phyloP scores from a whole-genome alignment of 2,329 filamentous ascomycete genomes.

The Onygenales sp. region DNA sequence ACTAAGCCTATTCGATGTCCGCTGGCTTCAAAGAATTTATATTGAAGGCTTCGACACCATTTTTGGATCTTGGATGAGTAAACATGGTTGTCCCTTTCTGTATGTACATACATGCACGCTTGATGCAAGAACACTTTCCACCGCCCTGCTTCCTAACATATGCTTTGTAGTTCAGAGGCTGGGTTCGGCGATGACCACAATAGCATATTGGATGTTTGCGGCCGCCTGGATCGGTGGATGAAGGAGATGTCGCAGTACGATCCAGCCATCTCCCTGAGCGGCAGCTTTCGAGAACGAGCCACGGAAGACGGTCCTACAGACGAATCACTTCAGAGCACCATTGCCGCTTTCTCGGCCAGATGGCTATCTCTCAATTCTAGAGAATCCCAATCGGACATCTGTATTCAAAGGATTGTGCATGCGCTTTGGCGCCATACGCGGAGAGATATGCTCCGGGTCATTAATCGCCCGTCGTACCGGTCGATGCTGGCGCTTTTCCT shows the following conservation, averaged over 20 bases:
- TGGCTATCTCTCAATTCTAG: conserved; percentile 18
- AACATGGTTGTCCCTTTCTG: conserved; percentile 35
- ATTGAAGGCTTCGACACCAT: conserved; percentile 29
- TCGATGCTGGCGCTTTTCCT: conserved; percentile 33
- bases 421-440: conserved; percentile 28
- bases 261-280: too few species aligned
- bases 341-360: conserved; percentile 19
- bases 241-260: too few species aligned
- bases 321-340: conserved; percentile 9
- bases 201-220: too few species aligned
- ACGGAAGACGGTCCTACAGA: too few species aligned
- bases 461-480: conserved; percentile 33
- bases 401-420: conserved; percentile 14
- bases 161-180: too few species aligned
- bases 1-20: neutral
- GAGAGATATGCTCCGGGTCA: conserved; percentile 31
- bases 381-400: neutral
- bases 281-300: too few species aligned
- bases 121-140: too few species aligned
- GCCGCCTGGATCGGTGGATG: too few species aligned
- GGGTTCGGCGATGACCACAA: too few species aligned
- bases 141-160: too few species aligned
- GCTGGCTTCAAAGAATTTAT: conserved; percentile 22
- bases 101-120: conserved; percentile 15
- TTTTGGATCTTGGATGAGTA: conserved; percentile 36